Evolutionary conservation across 148 eudicot species (phyloP).

Genomic region (Vaccinium corymbosum): DNA sequence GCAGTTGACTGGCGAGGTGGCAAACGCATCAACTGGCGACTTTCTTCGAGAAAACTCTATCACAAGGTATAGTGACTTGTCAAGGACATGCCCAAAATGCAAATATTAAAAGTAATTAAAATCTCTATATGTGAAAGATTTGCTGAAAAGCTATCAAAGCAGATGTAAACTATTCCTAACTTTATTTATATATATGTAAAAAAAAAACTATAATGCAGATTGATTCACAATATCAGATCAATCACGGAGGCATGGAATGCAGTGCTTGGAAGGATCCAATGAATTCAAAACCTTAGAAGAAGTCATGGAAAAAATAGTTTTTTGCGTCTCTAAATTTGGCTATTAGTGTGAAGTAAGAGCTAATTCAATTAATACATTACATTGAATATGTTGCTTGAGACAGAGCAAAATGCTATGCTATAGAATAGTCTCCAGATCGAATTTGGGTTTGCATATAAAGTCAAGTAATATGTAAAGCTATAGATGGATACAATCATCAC

Average conservation of each 20-base stretch:
- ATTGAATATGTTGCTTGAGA: background rate
- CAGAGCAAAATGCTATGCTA: background rate
- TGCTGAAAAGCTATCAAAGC: background rate
- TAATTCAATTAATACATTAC: background rate
- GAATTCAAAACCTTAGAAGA: background rate
- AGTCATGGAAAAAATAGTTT: background rate
- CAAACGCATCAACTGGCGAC: conserved; percentile 90
- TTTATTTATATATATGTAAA: background rate
- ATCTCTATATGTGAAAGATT: background rate
- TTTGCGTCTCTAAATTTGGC: background rate
- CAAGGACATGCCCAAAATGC: conserved; percentile 10
- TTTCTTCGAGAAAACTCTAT: conserved; percentile 94
- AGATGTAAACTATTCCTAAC: background rate
- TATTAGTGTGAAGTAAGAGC: background rate
- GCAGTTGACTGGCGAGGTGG: conserved; percentile 99
- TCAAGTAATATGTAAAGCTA: background rate
- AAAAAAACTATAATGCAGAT: background rate
- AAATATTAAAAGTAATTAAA: background rate
- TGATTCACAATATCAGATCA: background rate
- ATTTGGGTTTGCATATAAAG: background rate
- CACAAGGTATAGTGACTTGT: conserved; percentile 20
- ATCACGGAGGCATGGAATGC: conserved; percentile 11
- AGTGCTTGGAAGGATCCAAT: background rate
- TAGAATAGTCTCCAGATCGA: background rate
- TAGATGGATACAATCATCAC: background rate